Evolutionary conservation across 805 yeast genomes (phyloP), one percentile per base, ranked within the genome.

Genomic region (Pichia deserticola): DNA sequence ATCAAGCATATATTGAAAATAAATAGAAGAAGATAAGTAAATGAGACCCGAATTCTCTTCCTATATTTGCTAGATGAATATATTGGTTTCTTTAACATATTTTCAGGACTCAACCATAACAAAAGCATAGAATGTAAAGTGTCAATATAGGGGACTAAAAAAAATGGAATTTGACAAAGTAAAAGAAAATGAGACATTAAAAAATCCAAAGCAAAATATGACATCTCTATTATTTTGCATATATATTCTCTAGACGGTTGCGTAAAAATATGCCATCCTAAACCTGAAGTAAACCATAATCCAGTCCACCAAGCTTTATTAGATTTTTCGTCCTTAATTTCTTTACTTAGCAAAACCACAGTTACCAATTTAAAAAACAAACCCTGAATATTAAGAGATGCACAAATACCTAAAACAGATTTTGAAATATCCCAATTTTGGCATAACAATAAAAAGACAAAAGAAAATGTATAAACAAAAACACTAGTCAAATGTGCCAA

Each of bases 271-370:
- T 75, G 63, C 79, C 83, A 78, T 0, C 89, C 88, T 42, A 84
- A 68, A 0, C 81, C 81, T 0, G 82, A 73, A 12, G 73, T 73
- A 43, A 75, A 59, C 92, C 92, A 85, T 49, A 74, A 78, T 0
- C 90, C 89, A 10, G 87, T 76, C 89, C 90, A 85, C 88, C 89
- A 84, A 3, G 90, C 83, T 36, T 76, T 62, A 57, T 83, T 86
- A 0, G 86, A 67, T 42, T 70, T 74, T 53, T 77, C 84, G 54
- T 75, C 79, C 50, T 73, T 76, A 56, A 75, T 75, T 58, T 88
- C 96, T 44, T 84, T 73, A 7, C 86, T 76, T 39, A 86, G 62
- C 5, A 82, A 54, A 0, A 78, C 42, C 1, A 77, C 69, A 0
- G 79, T 76, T 5, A 80, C 48, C 1, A 74, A 44, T 49, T 78